phyloP scores from a whole-genome alignment of 768 basidiomycete genomes.

The Trametopsis cervina region DNA sequence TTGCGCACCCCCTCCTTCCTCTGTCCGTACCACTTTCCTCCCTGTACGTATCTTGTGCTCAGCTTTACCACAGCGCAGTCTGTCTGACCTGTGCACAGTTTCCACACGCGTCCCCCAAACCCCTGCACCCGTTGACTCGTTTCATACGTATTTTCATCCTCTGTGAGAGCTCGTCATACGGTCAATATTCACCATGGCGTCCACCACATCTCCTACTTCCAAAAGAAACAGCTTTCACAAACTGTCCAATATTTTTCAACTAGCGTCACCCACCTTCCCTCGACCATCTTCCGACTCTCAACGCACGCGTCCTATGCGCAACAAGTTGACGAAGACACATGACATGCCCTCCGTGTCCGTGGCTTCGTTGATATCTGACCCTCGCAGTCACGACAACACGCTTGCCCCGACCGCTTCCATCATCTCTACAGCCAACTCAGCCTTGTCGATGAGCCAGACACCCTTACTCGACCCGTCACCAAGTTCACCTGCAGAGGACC shows the following conservation, averaged over 20 bases:
- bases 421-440: conserved; percentile 6
- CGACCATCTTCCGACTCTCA: conserved; percentile 7
- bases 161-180: no score
- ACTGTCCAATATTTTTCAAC: conserved; percentile 20
- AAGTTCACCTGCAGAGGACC: conserved; percentile 4
- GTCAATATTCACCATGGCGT: no score
- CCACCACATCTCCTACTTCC: conserved; percentile 5
- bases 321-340: background rate
- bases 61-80: no score
- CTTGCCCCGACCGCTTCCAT: conserved; percentile 3
- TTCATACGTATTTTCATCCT: no score
- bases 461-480: conserved; percentile 4
- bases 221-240: conserved; percentile 16
- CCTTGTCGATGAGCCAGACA: conserved; percentile 4
- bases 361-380: background rate
- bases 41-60: no score
- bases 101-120: no score
- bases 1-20: no score
- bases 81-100: no score
- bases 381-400: background rate
- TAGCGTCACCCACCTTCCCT: conserved; percentile 14
- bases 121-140: no score
- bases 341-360: background rate
- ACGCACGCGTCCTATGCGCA: conserved; percentile 4
- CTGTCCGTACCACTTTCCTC: no score